phyloP scores from a whole-genome alignment of 2,329 filamentous ascomycete genomes.

The Macrophomina tecta region DNA sequence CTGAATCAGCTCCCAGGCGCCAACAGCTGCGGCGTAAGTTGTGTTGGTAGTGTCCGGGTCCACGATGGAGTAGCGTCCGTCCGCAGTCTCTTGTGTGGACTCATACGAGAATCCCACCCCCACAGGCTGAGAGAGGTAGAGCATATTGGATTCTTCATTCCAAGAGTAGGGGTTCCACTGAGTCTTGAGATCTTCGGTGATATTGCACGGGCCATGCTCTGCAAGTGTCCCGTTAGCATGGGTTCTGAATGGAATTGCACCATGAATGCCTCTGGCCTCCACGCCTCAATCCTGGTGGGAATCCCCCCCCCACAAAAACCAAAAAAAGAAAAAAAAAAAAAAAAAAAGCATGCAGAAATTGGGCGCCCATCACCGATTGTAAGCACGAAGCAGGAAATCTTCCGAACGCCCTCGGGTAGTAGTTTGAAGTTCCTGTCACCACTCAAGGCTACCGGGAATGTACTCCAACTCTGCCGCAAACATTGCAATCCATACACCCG shows the following conservation, averaged over 20 bases:
- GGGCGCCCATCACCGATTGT: too few relatives aligned
- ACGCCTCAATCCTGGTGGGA: too few relatives aligned
- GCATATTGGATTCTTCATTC: constrained; percentile 48
- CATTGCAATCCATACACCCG: too few relatives aligned
- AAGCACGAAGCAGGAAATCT: too few relatives aligned
- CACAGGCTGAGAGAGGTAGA: constrained; percentile 48
- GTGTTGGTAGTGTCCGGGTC: constrained; percentile 35
- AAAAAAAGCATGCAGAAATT: too few relatives aligned
- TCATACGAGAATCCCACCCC: constrained; percentile 50
- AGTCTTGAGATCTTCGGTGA: constrained; percentile 48
- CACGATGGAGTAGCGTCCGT: constrained; percentile 17
- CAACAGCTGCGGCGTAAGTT: constrained; percentile 43
- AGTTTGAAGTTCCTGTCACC: too few relatives aligned
- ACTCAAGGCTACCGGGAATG: too few relatives aligned
- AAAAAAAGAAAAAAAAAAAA: too few relatives aligned
- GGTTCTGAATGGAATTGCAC: neutral
- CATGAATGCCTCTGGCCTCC: neutral
- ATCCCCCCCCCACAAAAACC: too few relatives aligned
- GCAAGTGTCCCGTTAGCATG: neutral
- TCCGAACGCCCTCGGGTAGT: too few relatives aligned
- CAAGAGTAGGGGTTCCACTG: constrained; percentile 47
- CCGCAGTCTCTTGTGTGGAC: constrained; percentile 31
- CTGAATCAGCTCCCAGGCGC: constrained; percentile 46
- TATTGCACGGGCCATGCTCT: constrained; percentile 53
- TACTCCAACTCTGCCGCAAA: neutral